phyloP scores from a whole-genome alignment of 805 yeast species.

The Candida maris region DNA sequence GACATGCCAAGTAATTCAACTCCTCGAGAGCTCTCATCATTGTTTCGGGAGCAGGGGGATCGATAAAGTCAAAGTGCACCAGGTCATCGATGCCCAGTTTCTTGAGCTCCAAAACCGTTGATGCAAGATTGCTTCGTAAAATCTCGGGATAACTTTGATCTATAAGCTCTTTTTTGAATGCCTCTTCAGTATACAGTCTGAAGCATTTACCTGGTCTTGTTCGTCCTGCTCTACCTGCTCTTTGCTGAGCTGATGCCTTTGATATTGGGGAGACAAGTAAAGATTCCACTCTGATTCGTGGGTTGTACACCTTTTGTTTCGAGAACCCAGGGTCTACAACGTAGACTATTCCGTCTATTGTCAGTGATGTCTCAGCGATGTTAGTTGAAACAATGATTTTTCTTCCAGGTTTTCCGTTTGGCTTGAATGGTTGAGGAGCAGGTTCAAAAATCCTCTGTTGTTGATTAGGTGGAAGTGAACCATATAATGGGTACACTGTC shows the following conservation, averaged over 20 bases:
- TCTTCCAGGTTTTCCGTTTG: slow-evolving; percentile 89
- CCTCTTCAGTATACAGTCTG: slow-evolving; percentile 94
- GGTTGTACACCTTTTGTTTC: slow-evolving; percentile 94
- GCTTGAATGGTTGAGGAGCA: slow-evolving; percentile 71
- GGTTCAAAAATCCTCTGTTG: slow-evolving; percentile 92
- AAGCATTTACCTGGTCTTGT: slow-evolving; percentile 98
- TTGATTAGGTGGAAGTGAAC: slow-evolving; percentile 93
- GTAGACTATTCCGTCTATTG: slow-evolving; percentile 95
- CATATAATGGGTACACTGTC: slow-evolving; percentile 88
- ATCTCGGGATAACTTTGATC: slow-evolving; percentile 97
- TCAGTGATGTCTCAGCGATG: slow-evolving; percentile 95
- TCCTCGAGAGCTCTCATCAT: slow-evolving; percentile 99
- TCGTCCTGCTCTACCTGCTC: slow-evolving; percentile 99
- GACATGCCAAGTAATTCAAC: slow-evolving; percentile 82
- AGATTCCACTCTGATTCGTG: slow-evolving; percentile 93
- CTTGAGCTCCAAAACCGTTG: slow-evolving; percentile 88
- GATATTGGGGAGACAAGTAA: slow-evolving; percentile 93
- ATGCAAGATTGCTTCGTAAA: slow-evolving; percentile 82
- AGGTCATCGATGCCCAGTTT: slow-evolving; percentile 93
- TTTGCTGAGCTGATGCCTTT: slow-evolving; percentile 95
- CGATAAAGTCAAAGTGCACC: slow-evolving; percentile 98
- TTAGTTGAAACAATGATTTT: slow-evolving; percentile 90
- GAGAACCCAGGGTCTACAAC: slow-evolving; percentile 98
- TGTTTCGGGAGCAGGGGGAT: slow-evolving; percentile 99
- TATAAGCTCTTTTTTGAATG: slow-evolving; percentile 86